phyloP scores from a whole-genome alignment of 2,329 filamentous ascomycete genomes.

The Xylariaceae sp. region DNA sequence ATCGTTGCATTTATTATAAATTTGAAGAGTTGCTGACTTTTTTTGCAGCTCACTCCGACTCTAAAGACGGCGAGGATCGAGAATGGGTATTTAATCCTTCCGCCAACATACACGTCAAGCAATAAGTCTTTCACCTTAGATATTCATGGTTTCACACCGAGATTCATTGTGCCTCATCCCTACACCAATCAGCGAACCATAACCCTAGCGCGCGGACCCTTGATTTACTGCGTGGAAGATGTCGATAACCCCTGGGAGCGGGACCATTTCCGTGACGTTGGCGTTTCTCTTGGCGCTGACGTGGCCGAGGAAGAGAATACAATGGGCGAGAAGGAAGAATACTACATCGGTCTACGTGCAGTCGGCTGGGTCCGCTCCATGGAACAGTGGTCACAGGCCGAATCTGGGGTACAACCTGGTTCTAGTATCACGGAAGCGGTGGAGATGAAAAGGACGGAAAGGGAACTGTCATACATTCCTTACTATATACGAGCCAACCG shows the following conservation, averaged over 20 bases:
- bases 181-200: conserved; percentile 55
- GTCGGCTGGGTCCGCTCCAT: conserved; percentile 26
- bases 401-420: conserved; percentile 22
- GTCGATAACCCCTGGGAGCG: conserved; percentile 54
- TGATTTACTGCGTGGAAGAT: conserved; percentile 62
- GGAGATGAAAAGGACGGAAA: conserved; percentile 17
- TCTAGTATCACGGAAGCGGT: conserved; percentile 19
- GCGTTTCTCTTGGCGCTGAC: conserved; percentile 24
- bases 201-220: conserved; percentile 53
- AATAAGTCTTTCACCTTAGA: conserved; percentile 44
- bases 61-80: conserved; percentile 31
- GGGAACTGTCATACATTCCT: conserved; percentile 48
- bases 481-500: conserved; percentile 56
- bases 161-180: conserved; percentile 52
- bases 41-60: conserved; percentile 35
- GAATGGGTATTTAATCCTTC: conserved; percentile 50
- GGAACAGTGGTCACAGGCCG: conserved; percentile 18
- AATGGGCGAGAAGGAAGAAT: conserved; percentile 25
- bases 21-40: conserved; percentile 12
- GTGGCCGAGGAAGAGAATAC: conserved; percentile 21
- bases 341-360: conserved; percentile 28
- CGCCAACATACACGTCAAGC: conserved; percentile 37
- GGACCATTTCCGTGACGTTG: conserved; percentile 52
- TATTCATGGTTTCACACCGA: conserved; percentile 45
- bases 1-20: conserved; percentile 6